These are phyloP conservation scores for Rugonectria rugulosa DNA, from an alignment of 2,329 filamentous ascomycete species.

Conservation along the genomic window DNA sequence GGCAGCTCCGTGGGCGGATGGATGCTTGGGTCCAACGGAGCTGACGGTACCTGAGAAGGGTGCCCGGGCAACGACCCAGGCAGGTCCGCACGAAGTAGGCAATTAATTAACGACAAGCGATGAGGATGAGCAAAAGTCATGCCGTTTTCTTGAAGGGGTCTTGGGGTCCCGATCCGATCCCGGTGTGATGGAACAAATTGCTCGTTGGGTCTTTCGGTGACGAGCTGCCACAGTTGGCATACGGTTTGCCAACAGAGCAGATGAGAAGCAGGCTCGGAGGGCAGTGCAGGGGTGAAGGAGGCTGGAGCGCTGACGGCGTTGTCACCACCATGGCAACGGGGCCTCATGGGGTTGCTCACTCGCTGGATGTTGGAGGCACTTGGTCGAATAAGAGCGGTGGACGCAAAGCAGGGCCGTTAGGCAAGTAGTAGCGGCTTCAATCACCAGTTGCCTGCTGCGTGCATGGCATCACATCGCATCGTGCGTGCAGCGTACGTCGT, in stretches of 20 bases:
- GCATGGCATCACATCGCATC: constrained; percentile 18
- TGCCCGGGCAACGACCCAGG: constrained; percentile 8
- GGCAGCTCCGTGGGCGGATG: constrained; percentile 2
- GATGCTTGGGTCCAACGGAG: constrained; percentile 1
- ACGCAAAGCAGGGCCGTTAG: constrained; percentile 4
- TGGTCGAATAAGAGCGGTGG: constrained; percentile 9
- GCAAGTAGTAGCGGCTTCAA: background rate
- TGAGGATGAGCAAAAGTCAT: background rate
- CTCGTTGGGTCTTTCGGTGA: background rate
- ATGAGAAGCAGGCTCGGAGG: background rate
- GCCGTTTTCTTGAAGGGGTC: background rate
- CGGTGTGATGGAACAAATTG: constrained; percentile 3
- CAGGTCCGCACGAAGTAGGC: too few relatives aligned
- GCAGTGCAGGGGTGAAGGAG: constrained; percentile 5
- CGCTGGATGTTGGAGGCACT: background rate
- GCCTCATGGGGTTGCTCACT: constrained; percentile 9
- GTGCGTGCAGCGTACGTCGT: constrained; percentile 4
- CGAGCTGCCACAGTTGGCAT: constrained; percentile 7
- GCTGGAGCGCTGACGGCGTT: constrained; percentile 7
- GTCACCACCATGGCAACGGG: constrained; percentile 21
- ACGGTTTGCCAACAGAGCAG: constrained; percentile 18
- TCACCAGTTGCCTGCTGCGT: constrained; percentile 10
- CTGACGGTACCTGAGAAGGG: constrained; percentile 2
- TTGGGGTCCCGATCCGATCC: background rate
- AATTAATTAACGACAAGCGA: background rate